Evolutionary conservation across 768 basidiomycete species (phyloP).

Genomic region (Phanerochaete sordida): DNA sequence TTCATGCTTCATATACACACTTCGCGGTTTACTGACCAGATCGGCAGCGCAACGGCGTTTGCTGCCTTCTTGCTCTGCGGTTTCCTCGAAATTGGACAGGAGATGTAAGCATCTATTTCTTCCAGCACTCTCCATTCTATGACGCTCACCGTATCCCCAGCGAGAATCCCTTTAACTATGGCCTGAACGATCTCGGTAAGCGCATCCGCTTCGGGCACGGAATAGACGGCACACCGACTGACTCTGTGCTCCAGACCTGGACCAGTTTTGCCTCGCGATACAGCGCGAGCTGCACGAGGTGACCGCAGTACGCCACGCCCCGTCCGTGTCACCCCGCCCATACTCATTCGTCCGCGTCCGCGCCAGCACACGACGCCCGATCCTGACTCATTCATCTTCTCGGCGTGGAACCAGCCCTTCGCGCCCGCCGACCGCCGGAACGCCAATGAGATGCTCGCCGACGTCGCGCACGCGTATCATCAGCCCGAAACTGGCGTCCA

Average conservation of each 20-base stretch:
- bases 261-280: slow-evolving; percentile 64
- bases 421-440: slow-evolving; percentile 56
- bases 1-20: background rate
- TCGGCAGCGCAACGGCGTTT: slow-evolving; percentile 46
- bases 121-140: background rate
- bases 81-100: slow-evolving; percentile 66
- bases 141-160: slow-evolving; percentile 24
- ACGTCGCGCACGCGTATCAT: slow-evolving; percentile 33
- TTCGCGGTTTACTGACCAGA: background rate
- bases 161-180: slow-evolving; percentile 66
- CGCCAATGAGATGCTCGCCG: slow-evolving; percentile 47
- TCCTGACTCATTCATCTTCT: slow-evolving; percentile 51
- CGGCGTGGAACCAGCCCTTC: slow-evolving; percentile 61
- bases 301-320: slow-evolving; percentile 47
- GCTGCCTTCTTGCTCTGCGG: slow-evolving; percentile 59
- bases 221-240: background rate
- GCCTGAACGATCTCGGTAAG: slow-evolving; percentile 58
- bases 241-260: slow-evolving; percentile 43
- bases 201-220: slow-evolving; percentile 1
- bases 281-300: slow-evolving; percentile 69
- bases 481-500: slow-evolving; percentile 19
- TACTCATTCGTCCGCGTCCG: background rate
- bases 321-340: background rate
- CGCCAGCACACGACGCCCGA: slow-evolving; percentile 48
- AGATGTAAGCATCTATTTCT: slow-evolving; percentile 37